Evolutionary conservation across 805 yeast genomes (phyloP).

Genomic region (Cyberlindnera xylosilytica): DNA sequence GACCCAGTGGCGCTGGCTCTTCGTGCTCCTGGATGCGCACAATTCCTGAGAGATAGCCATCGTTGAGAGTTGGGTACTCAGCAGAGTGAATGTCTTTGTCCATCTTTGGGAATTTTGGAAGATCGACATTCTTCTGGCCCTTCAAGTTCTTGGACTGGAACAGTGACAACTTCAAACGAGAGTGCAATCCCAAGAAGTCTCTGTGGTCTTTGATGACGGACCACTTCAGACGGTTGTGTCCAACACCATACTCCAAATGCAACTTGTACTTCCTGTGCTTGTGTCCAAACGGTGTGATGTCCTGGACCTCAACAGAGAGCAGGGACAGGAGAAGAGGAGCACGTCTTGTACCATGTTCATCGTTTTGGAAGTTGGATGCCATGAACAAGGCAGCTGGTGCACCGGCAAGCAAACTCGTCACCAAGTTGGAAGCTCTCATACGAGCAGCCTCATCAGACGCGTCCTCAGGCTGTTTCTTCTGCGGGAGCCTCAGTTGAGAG

Average conservation of each 20-base stretch:
- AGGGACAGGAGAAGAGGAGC: slow-evolving; percentile 81
- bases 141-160: slow-evolving; percentile 34
- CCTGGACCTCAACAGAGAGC: slow-evolving; percentile 61
- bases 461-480: slow-evolving; percentile 7
- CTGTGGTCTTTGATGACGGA: slow-evolving; percentile 65
- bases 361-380: slow-evolving; percentile 71
- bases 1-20: background rate
- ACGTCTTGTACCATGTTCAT: slow-evolving; percentile 71
- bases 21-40: background rate
- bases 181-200: slow-evolving; percentile 71
- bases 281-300: slow-evolving; percentile 35
- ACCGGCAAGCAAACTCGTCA: slow-evolving; percentile 58
- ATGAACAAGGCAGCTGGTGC: slow-evolving; percentile 72
- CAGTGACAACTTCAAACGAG: slow-evolving; percentile 54
- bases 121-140: slow-evolving; percentile 27
- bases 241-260: slow-evolving; percentile 90
- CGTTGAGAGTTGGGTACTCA: slow-evolving; percentile 21
- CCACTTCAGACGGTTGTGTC: slow-evolving; percentile 78
- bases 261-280: slow-evolving; percentile 48
- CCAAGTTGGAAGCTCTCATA: slow-evolving; percentile 39
- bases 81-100: slow-evolving; percentile 4
- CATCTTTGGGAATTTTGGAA: slow-evolving; percentile 37
- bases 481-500: background rate
- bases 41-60: slow-evolving; percentile 21
- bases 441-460: slow-evolving; percentile 25